Percentiles rank a stretch among this genome's conserved stretches.
Evolutionary conservation across 768 basidiomycete species (phyloP).

Genomic region (Hypsizygus marmoreus): DNA sequence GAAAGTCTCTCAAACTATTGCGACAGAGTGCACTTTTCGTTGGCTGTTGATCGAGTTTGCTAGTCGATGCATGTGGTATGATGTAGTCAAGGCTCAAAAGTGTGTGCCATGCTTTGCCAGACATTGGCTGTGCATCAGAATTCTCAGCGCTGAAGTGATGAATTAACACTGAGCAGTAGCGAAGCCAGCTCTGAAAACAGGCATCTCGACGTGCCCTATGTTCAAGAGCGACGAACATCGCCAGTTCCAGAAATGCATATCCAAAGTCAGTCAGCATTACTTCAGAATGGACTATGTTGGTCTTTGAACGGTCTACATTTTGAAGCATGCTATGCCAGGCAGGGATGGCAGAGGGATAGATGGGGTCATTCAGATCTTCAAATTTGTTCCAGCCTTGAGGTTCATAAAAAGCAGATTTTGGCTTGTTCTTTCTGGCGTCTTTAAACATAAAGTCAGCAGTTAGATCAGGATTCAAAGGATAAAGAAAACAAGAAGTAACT

Average conservation of each 20-base stretch:
- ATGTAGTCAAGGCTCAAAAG: conserved; percentile 3
- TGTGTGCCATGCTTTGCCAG: conserved; percentile 7
- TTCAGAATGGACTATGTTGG: neutral
- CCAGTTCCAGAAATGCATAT: conserved; percentile 8
- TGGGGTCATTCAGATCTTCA: conserved; percentile 4
- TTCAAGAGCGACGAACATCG: neutral
- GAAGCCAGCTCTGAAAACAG: conserved; percentile 6
- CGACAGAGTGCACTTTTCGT: neutral
- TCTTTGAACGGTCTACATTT: neutral
- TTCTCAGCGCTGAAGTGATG: neutral
- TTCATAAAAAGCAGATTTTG: neutral
- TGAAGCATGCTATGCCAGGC: conserved; percentile 2
- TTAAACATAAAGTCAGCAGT: neutral
- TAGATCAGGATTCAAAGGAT: neutral
- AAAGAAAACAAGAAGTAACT: neutral
- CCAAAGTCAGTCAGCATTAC: neutral
- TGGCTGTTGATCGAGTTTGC: neutral
- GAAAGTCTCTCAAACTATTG: neutral
- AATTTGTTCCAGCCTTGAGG: conserved; percentile 6
- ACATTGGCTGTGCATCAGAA: conserved; percentile 4
- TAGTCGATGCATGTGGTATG: neutral
- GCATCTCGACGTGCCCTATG: neutral
- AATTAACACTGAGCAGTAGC: conserved; percentile 2
- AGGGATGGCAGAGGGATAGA: conserved; percentile 7
- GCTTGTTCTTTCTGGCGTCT: conserved; percentile 2